Evolutionary conservation across 768 basidiomycete genomes (phyloP).

Genomic region (Boletus fagicola): DNA sequence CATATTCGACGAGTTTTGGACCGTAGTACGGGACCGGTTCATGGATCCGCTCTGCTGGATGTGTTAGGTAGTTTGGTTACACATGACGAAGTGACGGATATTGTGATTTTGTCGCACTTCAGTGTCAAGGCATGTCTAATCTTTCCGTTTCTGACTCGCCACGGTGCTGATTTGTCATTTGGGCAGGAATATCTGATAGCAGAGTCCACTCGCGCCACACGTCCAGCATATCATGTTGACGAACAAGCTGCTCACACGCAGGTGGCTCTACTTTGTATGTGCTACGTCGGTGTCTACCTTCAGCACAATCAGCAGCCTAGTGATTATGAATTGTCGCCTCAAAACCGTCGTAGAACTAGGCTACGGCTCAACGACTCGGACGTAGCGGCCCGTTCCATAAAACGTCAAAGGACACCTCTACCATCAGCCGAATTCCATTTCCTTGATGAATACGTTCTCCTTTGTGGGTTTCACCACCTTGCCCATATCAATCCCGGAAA

Average conservation of each 20-base stretch:
- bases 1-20: background rate
- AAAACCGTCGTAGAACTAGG: too few species aligned
- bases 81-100: background rate
- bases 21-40: background rate
- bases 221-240: background rate
- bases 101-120: slow-evolving; percentile 9
- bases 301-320: background rate
- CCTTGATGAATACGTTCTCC: background rate
- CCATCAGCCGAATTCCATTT: background rate
- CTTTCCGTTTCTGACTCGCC: background rate
- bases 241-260: background rate
- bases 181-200: slow-evolving; percentile 7
- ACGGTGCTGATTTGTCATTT: background rate
- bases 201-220: background rate
- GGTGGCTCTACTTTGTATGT: slow-evolving; percentile 5
- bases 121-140: slow-evolving; percentile 8
- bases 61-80: background rate
- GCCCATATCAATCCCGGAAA: background rate
- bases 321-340: background rate
- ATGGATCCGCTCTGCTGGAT: slow-evolving; percentile 5
- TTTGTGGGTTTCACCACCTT: background rate
- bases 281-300: background rate
- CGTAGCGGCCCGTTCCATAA: background rate
- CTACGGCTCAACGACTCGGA: background rate
- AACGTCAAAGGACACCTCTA: background rate